Conservation (phyloP, 768 basidiomycete species). For the Dentipellis sp. region DNA sequence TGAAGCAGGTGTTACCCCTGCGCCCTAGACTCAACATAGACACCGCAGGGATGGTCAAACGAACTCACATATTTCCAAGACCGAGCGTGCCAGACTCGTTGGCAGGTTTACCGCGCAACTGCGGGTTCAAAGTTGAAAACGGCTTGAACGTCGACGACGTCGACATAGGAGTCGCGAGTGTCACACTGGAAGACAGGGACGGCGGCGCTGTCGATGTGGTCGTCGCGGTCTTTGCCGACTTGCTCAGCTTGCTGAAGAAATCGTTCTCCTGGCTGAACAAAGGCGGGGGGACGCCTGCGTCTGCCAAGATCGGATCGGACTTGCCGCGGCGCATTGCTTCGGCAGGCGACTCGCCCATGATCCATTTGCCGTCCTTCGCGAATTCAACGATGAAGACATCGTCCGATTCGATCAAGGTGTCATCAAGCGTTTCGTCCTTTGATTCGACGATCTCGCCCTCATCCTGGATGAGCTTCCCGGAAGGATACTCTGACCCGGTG, state of each 20-base stretch:
- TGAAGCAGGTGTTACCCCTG: slow-evolving; percentile 97
- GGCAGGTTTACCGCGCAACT: slow-evolving; percentile 26
- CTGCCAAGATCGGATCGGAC: not conserved
- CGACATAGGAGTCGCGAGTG: slow-evolving; percentile 8
- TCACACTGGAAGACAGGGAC: slow-evolving; percentile 6
- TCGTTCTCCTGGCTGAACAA: slow-evolving; percentile 14
- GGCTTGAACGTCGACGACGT: slow-evolving; percentile 8
- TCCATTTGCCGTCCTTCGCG: slow-evolving; percentile 49
- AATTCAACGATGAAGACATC: slow-evolving; percentile 78
- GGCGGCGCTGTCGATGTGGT: not conserved
- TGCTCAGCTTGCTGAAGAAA: slow-evolving; percentile 12
- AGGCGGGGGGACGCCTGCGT: slow-evolving; percentile 9
- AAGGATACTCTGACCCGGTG: slow-evolving; percentile 10
- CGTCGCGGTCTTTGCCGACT: slow-evolving; percentile 1
- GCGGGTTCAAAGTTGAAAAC: not conserved
- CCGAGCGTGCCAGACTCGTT: slow-evolving; percentile 73
- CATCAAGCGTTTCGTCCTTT: slow-evolving; percentile 44
- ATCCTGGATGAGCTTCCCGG: slow-evolving; percentile 10
- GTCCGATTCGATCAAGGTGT: slow-evolving; percentile 45
- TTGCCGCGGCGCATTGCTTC: not conserved
- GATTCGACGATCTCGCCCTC: slow-evolving; percentile 35
- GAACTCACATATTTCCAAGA: slow-evolving; percentile 73
- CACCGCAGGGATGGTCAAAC: no score
- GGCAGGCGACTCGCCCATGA: slow-evolving; percentile 22
- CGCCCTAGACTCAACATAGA: not conserved